Evolutionary conservation across 2,329 filamentous ascomycete species (phyloP), one percentile per base, ranked within the genome.

Genomic region (Aspergillus sp.): DNA sequence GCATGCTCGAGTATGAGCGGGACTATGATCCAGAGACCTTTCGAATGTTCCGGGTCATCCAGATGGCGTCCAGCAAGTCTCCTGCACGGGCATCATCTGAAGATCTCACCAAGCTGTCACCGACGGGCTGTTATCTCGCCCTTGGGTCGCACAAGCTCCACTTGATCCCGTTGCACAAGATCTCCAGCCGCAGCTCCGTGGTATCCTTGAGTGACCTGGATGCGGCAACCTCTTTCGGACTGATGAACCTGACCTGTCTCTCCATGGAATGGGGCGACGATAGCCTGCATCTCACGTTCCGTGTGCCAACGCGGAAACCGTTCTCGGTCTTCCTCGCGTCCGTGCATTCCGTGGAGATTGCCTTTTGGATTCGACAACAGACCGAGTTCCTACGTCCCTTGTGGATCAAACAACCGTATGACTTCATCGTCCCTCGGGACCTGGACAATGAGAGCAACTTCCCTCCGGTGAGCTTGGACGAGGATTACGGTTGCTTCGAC

Each of bases 61-160:
- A 88, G 68, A 83, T 88, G 62, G 81, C 84, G n/a, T 75, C 81
- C 11, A 79, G 80, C 64, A 88, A 88, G 73, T 78, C 81, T 17
- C 76, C 78, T 32, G 78, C 80, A 36, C 79, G 84, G 57, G 82
- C 86, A 3, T 88, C 88, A 7, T 83, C 84, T 15, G 88, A 90
- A 61, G 88, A 90, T 66, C 73, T 90, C 47, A 81, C 85, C 52
- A 90, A 90, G 68, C 75, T 87, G 27, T 83, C 83, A 41, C 86
- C 87, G 8, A 86, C 83, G 8, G 83, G 89, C 23, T 90, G 85
- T 73, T 90, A 90, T 70, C 80, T 91, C 63, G 88, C 85, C 6
- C 82, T 91, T 70, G 88, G 88, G 19, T 81, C 88, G 32, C 87
- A 90, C 76, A 89, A 88, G 70, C 77, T 90, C 36, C 88, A 90